Conservation (phyloP, 768 basidiomycete genomes). For the Kwoniella pini region DNA sequence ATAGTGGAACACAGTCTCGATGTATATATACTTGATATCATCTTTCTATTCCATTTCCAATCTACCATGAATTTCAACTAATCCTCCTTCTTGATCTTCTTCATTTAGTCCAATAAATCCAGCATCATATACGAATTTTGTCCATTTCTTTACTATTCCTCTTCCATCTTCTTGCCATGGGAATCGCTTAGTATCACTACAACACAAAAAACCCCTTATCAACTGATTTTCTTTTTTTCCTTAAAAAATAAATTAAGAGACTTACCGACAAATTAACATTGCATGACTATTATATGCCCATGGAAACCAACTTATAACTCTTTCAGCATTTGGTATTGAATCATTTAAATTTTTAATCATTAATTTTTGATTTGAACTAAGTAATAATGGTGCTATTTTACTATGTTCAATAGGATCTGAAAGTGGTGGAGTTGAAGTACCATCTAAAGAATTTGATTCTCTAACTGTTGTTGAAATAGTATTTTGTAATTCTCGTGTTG, state of each 20-base stretch:
- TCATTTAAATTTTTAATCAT: slow-evolving; percentile 41
- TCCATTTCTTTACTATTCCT: slow-evolving; percentile 43
- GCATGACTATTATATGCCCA: slow-evolving; percentile 49
- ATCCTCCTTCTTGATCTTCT: not conserved
- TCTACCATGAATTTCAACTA: not conserved
- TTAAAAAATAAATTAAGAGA: no score
- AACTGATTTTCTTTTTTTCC: no score
- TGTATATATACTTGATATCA: no score
- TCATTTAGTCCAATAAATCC: not conserved
- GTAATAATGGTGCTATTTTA: slow-evolving; percentile 23
- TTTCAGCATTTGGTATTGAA: slow-evolving; percentile 35
- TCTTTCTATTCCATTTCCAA: not conserved
- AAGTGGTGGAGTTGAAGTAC: slow-evolving; percentile 11
- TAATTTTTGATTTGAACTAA: slow-evolving; percentile 33
- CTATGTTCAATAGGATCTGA: slow-evolving; percentile 8
- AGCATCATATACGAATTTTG: slow-evolving; percentile 29
- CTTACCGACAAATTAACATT: slow-evolving; percentile 46
- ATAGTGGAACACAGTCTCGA: no score
- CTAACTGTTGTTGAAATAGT: not conserved
- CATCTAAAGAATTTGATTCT: slow-evolving; percentile 5
- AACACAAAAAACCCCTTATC: no score
- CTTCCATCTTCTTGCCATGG: slow-evolving; percentile 45
- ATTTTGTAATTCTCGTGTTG: not conserved
- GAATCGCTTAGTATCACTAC: slow-evolving; percentile 39
- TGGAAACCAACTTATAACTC: slow-evolving; percentile 49